These are phyloP conservation scores for Ophiosphaerella narmari DNA, from an alignment of 2,329 filamentous ascomycete species.

Conservation along the genomic window DNA sequence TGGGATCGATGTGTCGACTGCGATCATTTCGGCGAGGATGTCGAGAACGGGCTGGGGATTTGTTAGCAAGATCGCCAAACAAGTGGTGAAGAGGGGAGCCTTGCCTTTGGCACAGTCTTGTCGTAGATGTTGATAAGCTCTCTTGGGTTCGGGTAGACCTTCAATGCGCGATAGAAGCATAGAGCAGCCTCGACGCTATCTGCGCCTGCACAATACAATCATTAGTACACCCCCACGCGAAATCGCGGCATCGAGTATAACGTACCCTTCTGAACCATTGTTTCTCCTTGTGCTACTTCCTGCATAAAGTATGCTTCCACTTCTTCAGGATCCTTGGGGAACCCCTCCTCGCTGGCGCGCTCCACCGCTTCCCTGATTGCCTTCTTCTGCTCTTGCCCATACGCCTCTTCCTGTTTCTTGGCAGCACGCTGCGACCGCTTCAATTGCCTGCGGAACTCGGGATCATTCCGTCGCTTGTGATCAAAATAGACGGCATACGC, in stretches of 20 bases:
- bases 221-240: slow-evolving; percentile 15
- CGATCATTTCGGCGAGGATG: slow-evolving; percentile 97
- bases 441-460: slow-evolving; percentile 65
- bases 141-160: slow-evolving; percentile 93
- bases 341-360: slow-evolving; percentile 86
- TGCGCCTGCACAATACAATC: slow-evolving; percentile 54
- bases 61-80: slow-evolving; percentile 16
- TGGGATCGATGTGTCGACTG: slow-evolving; percentile 72
- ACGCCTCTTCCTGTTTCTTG: slow-evolving; percentile 72
- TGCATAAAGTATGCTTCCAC: slow-evolving; percentile 97
- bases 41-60: slow-evolving; percentile 78
- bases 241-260: background rate
- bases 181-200: slow-evolving; percentile 82
- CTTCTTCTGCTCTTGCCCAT: slow-evolving; percentile 69
- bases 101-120: slow-evolving; percentile 94
- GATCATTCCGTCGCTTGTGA: slow-evolving; percentile 66
- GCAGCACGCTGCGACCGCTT: slow-evolving; percentile 72
- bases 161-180: slow-evolving; percentile 97
- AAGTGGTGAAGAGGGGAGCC: slow-evolving; percentile 6
- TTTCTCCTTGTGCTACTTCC: slow-evolving; percentile 88
- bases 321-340: slow-evolving; percentile 87
- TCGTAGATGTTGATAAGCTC: slow-evolving; percentile 97
- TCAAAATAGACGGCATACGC: slow-evolving; percentile 72
- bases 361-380: slow-evolving; percentile 76
- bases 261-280: slow-evolving; percentile 78